Evolutionary conservation across 2,329 filamentous ascomycete genomes (phyloP).

Genomic region (Polytolypa hystricis): DNA sequence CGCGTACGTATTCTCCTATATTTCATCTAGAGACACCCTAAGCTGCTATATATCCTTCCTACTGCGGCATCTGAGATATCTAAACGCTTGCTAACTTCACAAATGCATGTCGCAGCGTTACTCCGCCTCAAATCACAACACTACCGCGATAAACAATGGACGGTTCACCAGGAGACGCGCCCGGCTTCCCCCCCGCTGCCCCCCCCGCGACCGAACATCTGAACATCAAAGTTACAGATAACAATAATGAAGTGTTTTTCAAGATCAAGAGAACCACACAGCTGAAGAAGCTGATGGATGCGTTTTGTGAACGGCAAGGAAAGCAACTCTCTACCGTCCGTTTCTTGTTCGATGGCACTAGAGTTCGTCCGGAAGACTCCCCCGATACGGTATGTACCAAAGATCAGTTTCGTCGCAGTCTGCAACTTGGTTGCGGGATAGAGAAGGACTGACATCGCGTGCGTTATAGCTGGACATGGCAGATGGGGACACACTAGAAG

Average conservation of each 20-base stretch:
- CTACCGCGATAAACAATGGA: too few species aligned
- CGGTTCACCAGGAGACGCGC: too few species aligned
- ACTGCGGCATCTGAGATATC: too few species aligned
- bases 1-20: too few species aligned
- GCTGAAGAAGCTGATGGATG: slow-evolving; percentile 95
- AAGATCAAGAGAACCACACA: slow-evolving; percentile 98
- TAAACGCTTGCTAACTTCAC: too few species aligned
- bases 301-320: slow-evolving; percentile 92
- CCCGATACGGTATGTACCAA: slow-evolving; percentile 68
- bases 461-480: slow-evolving; percentile 78
- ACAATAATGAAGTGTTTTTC: slow-evolving; percentile 99
- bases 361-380: slow-evolving; percentile 79
- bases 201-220: slow-evolving; percentile 60
- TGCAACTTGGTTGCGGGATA: not conserved
- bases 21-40: too few species aligned
- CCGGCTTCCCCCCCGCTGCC: slow-evolving; percentile 6
- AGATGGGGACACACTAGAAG: slow-evolving; percentile 90
- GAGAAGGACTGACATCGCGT: not conserved
- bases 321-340: slow-evolving; percentile 76
- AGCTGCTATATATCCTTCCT: too few species aligned
- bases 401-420: not conserved
- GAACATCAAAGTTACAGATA: slow-evolving; percentile 98
- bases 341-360: slow-evolving; percentile 91
- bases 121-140: too few species aligned
- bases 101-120: too few species aligned